Conservation (phyloP, 352 stramenopile genomes). For the Plasmopara muralis region DNA sequence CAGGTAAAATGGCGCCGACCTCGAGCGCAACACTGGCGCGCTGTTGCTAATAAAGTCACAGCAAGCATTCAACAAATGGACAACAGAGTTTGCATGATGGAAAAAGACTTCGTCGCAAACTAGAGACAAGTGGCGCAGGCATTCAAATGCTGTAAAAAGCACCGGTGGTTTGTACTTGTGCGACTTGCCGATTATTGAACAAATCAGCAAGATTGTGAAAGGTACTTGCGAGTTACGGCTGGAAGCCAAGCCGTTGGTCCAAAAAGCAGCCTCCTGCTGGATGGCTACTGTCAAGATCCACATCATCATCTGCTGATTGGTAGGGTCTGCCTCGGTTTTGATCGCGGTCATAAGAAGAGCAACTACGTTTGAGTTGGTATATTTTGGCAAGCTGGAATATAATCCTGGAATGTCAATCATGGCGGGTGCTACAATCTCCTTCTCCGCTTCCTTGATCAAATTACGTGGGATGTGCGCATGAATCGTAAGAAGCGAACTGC, state of each 20-base stretch:
- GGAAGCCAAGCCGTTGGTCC: slow-evolving; percentile 69
- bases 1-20: slow-evolving; percentile 70
- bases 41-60: slow-evolving; percentile 84
- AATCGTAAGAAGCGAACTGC: slow-evolving; percentile 72
- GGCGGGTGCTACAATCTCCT: slow-evolving; percentile 47
- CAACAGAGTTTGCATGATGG: slow-evolving; percentile 68
- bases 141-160: slow-evolving; percentile 83
- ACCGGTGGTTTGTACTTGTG: slow-evolving; percentile 75
- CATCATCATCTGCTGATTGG: slow-evolving; percentile 87
- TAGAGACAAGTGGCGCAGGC: slow-evolving; percentile 71
- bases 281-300: slow-evolving; percentile 83
- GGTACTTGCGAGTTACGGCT: slow-evolving; percentile 81
- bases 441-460: slow-evolving; percentile 78
- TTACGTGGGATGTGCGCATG: slow-evolving; percentile 70
- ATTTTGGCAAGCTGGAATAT: slow-evolving; percentile 77
- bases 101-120: slow-evolving; percentile 72
- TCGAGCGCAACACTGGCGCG: slow-evolving; percentile 63
- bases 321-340: slow-evolving; percentile 75
- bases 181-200: slow-evolving; percentile 77
- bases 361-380: slow-evolving; percentile 82
- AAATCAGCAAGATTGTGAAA: slow-evolving; percentile 81
- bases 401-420: slow-evolving; percentile 64
- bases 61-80: slow-evolving; percentile 76
- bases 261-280: slow-evolving; percentile 81
- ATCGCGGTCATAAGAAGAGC: slow-evolving; percentile 75